Base-by-base conservation (phyloP, 306 rosid species). In the Delonix regia region DNA sequence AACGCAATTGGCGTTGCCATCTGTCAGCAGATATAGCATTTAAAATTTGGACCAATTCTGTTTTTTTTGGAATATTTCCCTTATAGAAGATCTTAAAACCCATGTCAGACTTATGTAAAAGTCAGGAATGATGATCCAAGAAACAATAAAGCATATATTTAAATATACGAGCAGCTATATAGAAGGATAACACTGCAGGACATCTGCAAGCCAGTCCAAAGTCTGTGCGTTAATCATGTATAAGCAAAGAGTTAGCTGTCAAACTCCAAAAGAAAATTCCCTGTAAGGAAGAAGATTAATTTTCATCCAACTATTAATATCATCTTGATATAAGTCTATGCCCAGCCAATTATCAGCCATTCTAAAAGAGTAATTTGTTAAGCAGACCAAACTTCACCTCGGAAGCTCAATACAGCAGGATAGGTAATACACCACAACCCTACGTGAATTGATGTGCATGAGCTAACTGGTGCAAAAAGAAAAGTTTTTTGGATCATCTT, bases 371-470 rank as follows among this genome's bases (percentile, higher is more conserved):
- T 33, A 75, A 49, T 59, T 53, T 30, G 44, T 39, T 42, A 25
- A n/a, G 80, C 48, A 13, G 57, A 63, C 16, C 24, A 71, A 60
- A 24, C 13, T 72, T 61, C 15, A 28, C 47, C 60, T 33, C 21
- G 13, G 38, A 72, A 42, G 41, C 36, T 38, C 42, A 44, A 22
- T 9, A 1, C 11, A 24, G 34, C 48, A 48, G 21, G 27, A 48
- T 52, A 24, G 60, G 80, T 22, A 69, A 62, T 52, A 76, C 62
- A 34, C 30, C 64, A 83, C 7, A 68, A 51, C 41, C 45, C 34
- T 21, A 30, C 59, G 10, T 7, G 3, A 19, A 11, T 49, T 64
- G 15, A 80, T 21, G 63, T 65, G 28, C 42, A 71, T 21, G 42
- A 38, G 48, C 53, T 25, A 48, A 61, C 49, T 33, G 18, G 39